Base-by-base conservation (phyloP, 495 filamentous ascomycete genomes). In the Echria macrotheca region DNA sequence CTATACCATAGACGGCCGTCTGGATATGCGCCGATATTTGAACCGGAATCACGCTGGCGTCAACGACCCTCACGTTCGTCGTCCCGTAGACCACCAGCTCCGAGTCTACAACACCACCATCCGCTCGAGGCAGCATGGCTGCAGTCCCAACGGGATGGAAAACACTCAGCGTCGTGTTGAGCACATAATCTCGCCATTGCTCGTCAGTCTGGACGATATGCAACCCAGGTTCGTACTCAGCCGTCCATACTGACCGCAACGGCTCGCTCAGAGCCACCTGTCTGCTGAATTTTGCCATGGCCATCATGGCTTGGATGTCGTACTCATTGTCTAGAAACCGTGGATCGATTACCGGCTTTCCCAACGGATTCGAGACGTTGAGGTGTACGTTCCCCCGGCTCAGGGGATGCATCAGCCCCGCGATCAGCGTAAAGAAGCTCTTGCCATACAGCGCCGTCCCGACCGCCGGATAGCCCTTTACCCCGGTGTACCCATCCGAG, bases 71-170 rank as follows among this genome's bases (percentile, higher is more conserved):
- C 42, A 80, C 50, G 1, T 67, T 61, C 43, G 69, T 54, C 1
- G 74, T 69, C 0, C 77, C 76, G 49, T 77, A 73, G 4, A 80
- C 77, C 21, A 61, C 64, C 42, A 81, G 58, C 22, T 66, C 49
- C 4, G 59, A 53, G 57, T 78, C 73, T 1, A 81, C 72, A 4
- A 80, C 78, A 0, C 74, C 76, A 0, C 54, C 60, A 3, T 64
- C 32, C 1, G 32, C 39, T 5, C 58, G 54, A 8, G 56, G 52
- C 0, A 26, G 24, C 0, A 82, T 78, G 0, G 75, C 67, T 45
- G 72, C 78, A 0, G 75, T 81, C 1, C 79, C 77, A 4, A 73
- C 51, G 0, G 73, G 70, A 54, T 76, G 72, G 69, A 69, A 77
- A 43, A 59, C 53, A 23, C 59, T 66, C 56, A 66, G 9, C 3